Evolutionary conservation across 1,284 basidiomycete genomes (phyloP).

Genomic region (Grifola frondosa): DNA sequence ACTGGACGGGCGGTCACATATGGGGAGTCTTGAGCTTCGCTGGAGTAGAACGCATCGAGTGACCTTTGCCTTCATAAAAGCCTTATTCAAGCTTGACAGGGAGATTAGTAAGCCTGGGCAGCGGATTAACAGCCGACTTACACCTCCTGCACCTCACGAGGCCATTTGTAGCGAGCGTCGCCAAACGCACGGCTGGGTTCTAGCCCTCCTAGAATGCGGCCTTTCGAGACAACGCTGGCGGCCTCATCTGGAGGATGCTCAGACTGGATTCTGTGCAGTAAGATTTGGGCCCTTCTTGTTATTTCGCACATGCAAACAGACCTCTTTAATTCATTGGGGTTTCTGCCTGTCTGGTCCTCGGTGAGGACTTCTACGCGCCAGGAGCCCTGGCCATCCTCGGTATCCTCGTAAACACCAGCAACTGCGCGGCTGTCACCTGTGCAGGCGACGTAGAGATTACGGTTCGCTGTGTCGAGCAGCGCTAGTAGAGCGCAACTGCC

Average conservation of each 20-base stretch:
- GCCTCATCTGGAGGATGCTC: slow-evolving; percentile 89
- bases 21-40: slow-evolving; percentile 82
- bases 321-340: slow-evolving; percentile 78
- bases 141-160: slow-evolving; percentile 70
- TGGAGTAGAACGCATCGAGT: slow-evolving; percentile 60
- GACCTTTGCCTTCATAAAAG: slow-evolving; percentile 64
- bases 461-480: slow-evolving; percentile 79
- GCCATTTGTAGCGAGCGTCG: slow-evolving; percentile 94
- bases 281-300: not conserved
- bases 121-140: slow-evolving; percentile 37
- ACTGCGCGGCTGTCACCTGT: slow-evolving; percentile 96
- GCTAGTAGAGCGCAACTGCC: slow-evolving; percentile 90
- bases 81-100: slow-evolving; percentile 56
- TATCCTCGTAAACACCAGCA: slow-evolving; percentile 85
- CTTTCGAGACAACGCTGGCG: slow-evolving; percentile 79
- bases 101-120: not conserved
- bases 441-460: slow-evolving; percentile 85
- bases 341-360: slow-evolving; percentile 95
- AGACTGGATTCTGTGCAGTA: slow-evolving; percentile 67
- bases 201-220: slow-evolving; percentile 88
- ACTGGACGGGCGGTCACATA: slow-evolving; percentile 93
- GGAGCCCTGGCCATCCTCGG: slow-evolving; percentile 52
- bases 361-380: slow-evolving; percentile 93
- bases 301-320: slow-evolving; percentile 28
- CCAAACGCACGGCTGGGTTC: slow-evolving; percentile 96